Evolutionary conservation across 108 stramenopile species (phyloP).

Genomic region (Discostella stelligeroides): DNA sequence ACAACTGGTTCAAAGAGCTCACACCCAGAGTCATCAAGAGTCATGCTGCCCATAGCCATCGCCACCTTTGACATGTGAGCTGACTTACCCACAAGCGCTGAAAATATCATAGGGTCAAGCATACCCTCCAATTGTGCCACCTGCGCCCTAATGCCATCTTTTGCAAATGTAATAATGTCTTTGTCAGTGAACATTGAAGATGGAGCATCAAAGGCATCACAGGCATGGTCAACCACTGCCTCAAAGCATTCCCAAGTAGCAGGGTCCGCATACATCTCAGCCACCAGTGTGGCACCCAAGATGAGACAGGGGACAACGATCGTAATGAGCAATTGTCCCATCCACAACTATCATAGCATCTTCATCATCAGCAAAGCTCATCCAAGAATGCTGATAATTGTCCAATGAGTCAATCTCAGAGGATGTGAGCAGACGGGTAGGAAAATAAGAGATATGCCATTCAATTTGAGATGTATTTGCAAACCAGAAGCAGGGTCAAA

Average conservation of each 20-base stretch:
- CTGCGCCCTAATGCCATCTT: not conserved
- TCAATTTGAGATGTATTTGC: not conserved
- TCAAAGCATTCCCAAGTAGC: not conserved
- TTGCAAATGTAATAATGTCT: not conserved
- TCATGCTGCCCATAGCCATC: constrained; percentile 9
- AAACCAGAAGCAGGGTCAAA: not conserved
- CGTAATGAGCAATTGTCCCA: not conserved
- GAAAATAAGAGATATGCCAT: constrained; percentile 6
- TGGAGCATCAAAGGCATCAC: too few species aligned
- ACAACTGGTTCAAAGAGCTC: not conserved
- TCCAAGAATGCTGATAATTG: constrained; percentile 7
- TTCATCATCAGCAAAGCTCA: constrained; percentile 25
- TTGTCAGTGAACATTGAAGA: not conserved
- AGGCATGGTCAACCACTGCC: not conserved
- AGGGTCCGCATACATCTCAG: not conserved
- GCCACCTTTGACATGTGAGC: not conserved
- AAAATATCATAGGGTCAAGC: not conserved
- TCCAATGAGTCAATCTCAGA: constrained; percentile 8
- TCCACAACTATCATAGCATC: constrained; percentile 16
- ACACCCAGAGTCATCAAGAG: not conserved
- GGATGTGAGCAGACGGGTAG: not conserved
- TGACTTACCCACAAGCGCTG: not conserved
- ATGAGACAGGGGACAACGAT: not conserved
- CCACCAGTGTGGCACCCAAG: not conserved
- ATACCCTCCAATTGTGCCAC: not conserved